A percentile compares a stretch with the other conserved stretches of the same genome.
phyloP scores from a whole-genome alignment of 306 rosid genomes.

The Dicorynia guianensis region DNA sequence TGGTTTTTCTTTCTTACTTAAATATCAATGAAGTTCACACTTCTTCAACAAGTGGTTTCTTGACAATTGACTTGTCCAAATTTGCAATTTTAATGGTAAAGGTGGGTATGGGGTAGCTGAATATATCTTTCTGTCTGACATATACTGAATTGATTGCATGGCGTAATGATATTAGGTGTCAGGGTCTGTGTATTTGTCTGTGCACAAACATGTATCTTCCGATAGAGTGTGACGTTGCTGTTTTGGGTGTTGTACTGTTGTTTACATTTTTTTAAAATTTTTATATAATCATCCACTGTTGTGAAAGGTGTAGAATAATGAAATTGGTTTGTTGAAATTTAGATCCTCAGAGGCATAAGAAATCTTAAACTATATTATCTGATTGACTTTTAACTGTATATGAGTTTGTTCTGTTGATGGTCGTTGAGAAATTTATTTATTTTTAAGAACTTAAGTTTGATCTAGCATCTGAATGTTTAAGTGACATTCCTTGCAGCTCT shows the following conservation, averaged over 20 bases:
- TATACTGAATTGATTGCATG: slow-evolving; percentile 7
- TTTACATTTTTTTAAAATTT: neutral
- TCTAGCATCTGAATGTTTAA: neutral
- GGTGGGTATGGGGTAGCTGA: neutral
- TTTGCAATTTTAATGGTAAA: neutral
- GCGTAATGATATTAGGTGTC: slow-evolving; percentile 2
- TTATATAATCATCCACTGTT: neutral
- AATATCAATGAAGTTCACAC: neutral
- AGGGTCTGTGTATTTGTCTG: slow-evolving; percentile 3
- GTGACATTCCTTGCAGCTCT: slow-evolving; percentile 5
- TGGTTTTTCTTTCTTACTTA: slow-evolving; percentile 13
- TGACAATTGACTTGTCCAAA: neutral
- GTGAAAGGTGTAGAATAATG: neutral
- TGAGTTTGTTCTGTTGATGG: slow-evolving; percentile 25
- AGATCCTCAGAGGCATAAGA: slow-evolving; percentile 1
- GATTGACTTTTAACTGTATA: neutral
- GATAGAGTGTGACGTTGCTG: neutral
- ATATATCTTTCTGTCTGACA: slow-evolving; percentile 3
- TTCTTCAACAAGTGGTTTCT: neutral
- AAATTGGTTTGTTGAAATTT: slow-evolving; percentile 27
- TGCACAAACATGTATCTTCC: neutral
- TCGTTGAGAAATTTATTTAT: neutral
- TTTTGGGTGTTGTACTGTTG: neutral
- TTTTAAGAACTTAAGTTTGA: neutral
- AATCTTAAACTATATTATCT: neutral